Percentiles rank a stretch among this genome's conserved stretches.
Evolutionary conservation across 768 basidiomycete species (phyloP).

Genomic region (Tricholoma terreum): DNA sequence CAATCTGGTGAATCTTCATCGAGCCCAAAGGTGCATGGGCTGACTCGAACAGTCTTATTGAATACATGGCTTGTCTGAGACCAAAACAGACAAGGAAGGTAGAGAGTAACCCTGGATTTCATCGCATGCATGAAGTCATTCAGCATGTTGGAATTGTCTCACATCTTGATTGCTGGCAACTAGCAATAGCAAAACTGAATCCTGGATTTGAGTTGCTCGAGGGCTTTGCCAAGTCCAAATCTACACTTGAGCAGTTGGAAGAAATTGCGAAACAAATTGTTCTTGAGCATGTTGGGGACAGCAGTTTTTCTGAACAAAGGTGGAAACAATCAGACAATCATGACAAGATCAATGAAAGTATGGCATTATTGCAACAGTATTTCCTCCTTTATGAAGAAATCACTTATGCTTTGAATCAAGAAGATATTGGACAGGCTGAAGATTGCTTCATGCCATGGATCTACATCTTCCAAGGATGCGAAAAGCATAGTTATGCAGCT

Average conservation of each 20-base stretch:
- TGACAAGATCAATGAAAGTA: too few relatives aligned
- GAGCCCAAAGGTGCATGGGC: too few relatives aligned
- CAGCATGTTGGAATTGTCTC: slow-evolving; percentile 23
- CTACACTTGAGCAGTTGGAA: too few relatives aligned
- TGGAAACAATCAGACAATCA: too few relatives aligned
- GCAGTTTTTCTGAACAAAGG: too few relatives aligned
- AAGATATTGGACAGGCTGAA: slow-evolving; percentile 14
- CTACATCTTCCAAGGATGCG: slow-evolving; percentile 11
- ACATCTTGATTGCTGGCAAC: slow-evolving; percentile 32
- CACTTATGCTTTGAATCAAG: slow-evolving; percentile 18
- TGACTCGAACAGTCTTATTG: slow-evolving; percentile 16
- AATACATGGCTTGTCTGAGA: slow-evolving; percentile 13
- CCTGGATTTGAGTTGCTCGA: slow-evolving; percentile 6
- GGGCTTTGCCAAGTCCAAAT: too few relatives aligned
- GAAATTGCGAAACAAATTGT: too few relatives aligned
- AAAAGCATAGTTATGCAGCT: slow-evolving; percentile 15
- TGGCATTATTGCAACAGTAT: slow-evolving; percentile 27
- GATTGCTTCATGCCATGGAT: slow-evolving; percentile 9
- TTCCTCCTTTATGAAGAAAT: slow-evolving; percentile 40
- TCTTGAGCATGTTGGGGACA: too few relatives aligned
- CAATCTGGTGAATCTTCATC: slow-evolving; percentile 22
- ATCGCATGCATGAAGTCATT: too few relatives aligned
- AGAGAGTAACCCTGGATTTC: slow-evolving; percentile 31
- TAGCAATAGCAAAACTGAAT: too few relatives aligned
- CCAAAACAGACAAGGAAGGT: slow-evolving; percentile 33